Percentiles rank a stretch among this genome's conserved stretches.
These are phyloP conservation scores for Ascochyta clinopodiicola DNA, from an alignment of 2,329 filamentous ascomycete species.

Conservation along the genomic window DNA sequence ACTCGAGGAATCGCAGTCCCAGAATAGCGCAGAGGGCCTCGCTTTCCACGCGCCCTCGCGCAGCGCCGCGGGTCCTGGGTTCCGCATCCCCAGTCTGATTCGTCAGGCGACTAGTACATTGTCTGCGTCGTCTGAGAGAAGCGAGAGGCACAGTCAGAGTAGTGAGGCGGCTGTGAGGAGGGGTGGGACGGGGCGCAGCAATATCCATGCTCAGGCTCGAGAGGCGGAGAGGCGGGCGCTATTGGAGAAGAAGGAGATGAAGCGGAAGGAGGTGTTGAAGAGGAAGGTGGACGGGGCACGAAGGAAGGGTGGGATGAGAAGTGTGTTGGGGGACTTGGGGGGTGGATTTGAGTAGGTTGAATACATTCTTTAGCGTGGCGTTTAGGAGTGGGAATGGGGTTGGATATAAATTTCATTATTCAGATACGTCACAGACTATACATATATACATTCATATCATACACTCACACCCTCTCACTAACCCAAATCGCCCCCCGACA, in stretches of 20 bases:
- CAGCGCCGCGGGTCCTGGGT: constrained; percentile 48
- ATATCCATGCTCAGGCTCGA: constrained; percentile 65
- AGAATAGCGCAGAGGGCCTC: constrained; percentile 48
- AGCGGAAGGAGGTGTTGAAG: constrained; percentile 57
- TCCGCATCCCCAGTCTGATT: constrained; percentile 74
- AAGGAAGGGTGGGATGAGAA: constrained; percentile 37
- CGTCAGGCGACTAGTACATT: constrained; percentile 71
- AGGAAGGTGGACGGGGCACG: constrained; percentile 48
- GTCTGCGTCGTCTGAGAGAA: constrained; percentile 39
- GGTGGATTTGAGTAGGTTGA: constrained; percentile 45
- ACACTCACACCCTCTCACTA: constrained; percentile 70
- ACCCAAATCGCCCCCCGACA: constrained; percentile 94
- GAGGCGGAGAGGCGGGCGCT: constrained; percentile 62
- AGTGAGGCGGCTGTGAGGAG: constrained; percentile 49
- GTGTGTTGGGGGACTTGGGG: constrained; percentile 41
- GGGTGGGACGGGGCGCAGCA: constrained; percentile 64
- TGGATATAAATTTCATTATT: neutral
- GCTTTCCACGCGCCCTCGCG: constrained; percentile 62
- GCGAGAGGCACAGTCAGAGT: constrained; percentile 17
- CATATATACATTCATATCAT: neutral
- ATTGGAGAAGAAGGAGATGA: constrained; percentile 59
- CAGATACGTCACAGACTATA: neutral
- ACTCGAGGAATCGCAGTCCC: constrained; percentile 28
- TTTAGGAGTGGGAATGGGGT: neutral
- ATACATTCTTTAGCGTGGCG: neutral